phyloP scores from a whole-genome alignment of 1,139 yeast genomes.

The Pneumocystis jirovecii region DNA sequence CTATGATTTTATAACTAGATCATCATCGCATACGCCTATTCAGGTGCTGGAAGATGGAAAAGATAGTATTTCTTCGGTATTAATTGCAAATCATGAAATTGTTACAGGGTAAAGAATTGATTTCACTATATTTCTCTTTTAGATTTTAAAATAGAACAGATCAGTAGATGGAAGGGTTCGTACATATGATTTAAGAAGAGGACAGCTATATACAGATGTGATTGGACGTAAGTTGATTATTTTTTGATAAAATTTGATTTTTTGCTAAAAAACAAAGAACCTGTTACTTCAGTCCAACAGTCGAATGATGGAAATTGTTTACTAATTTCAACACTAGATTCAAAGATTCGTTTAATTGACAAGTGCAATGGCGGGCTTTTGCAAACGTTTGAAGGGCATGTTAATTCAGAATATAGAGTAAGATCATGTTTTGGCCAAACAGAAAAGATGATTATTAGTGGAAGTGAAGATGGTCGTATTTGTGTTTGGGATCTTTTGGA shows the following conservation, averaged over 20 bases:
- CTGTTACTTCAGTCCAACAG: slow-evolving; percentile 20
- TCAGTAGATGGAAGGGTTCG: slow-evolving; percentile 26
- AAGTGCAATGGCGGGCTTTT: slow-evolving; percentile 18
- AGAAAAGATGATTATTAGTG: slow-evolving; percentile 67
- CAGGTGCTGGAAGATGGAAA: slow-evolving; percentile 25
- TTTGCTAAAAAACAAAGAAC: slow-evolving; percentile 13
- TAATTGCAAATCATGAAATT: slow-evolving; percentile 17
- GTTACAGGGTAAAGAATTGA: slow-evolving; percentile 19
- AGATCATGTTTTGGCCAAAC: slow-evolving; percentile 22
- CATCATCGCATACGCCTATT: slow-evolving; percentile 19
- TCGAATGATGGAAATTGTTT: slow-evolving; percentile 17
- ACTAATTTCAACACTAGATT: slow-evolving; percentile 21
- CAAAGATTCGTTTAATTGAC: slow-evolving; percentile 21
- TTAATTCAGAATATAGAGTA: slow-evolving; percentile 19
- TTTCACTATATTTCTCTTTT: not conserved
- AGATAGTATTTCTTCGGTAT: slow-evolving; percentile 24
- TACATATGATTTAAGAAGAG: slow-evolving; percentile 24
- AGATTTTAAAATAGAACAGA: slow-evolving; percentile 3
- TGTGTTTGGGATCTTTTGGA: slow-evolving; percentile 76
- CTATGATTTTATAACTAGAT: slow-evolving; percentile 1
- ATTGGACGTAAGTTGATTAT: slow-evolving; percentile 19
- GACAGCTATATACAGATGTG: slow-evolving; percentile 20
- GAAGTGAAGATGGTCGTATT: slow-evolving; percentile 77
- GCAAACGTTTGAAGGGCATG: slow-evolving; percentile 22
- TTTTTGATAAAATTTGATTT: not conserved